Evolutionary conservation across 768 basidiomycete species (phyloP).

Genomic region (Flagelloscypha sp.): DNA sequence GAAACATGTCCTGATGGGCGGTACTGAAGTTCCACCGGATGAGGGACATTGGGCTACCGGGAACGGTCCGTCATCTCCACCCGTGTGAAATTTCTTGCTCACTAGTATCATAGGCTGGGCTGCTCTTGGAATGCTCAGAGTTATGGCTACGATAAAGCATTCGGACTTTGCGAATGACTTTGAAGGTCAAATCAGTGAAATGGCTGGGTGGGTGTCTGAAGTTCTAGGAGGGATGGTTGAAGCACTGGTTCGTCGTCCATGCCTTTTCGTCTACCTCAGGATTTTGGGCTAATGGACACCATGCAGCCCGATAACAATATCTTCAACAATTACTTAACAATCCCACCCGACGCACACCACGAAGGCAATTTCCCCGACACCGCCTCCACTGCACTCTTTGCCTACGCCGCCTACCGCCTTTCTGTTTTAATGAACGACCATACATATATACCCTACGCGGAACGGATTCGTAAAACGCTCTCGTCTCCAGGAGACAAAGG

Average conservation of each 20-base stretch:
- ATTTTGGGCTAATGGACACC: slow-evolving; percentile 10
- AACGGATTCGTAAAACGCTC: slow-evolving; percentile 40
- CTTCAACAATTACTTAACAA: slow-evolving; percentile 76
- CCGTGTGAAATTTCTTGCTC: neutral
- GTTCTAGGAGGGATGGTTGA: slow-evolving; percentile 68
- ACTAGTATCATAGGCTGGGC: slow-evolving; percentile 87
- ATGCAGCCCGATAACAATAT: slow-evolving; percentile 36
- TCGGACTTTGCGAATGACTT: slow-evolving; percentile 47
- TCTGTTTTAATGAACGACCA: slow-evolving; percentile 45
- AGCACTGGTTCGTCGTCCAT: slow-evolving; percentile 37
- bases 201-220: slow-evolving; percentile 61
- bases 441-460: slow-evolving; percentile 48
- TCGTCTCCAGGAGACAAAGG: slow-evolving; percentile 17
- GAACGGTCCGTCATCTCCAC: slow-evolving; percentile 13
- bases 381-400: slow-evolving; percentile 65
- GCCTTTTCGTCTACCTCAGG: neutral
- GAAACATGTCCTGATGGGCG: slow-evolving; percentile 67
- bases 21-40: slow-evolving; percentile 30
- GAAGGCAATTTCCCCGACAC: slow-evolving; percentile 60
- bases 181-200: slow-evolving; percentile 43
- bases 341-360: slow-evolving; percentile 41
- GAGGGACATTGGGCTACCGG: slow-evolving; percentile 77
- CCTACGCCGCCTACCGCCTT: slow-evolving; percentile 68
- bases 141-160: slow-evolving; percentile 62
- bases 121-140: slow-evolving; percentile 79